Conservation (phyloP, 1,284 basidiomycete species). For the Boletus smithii region DNA sequence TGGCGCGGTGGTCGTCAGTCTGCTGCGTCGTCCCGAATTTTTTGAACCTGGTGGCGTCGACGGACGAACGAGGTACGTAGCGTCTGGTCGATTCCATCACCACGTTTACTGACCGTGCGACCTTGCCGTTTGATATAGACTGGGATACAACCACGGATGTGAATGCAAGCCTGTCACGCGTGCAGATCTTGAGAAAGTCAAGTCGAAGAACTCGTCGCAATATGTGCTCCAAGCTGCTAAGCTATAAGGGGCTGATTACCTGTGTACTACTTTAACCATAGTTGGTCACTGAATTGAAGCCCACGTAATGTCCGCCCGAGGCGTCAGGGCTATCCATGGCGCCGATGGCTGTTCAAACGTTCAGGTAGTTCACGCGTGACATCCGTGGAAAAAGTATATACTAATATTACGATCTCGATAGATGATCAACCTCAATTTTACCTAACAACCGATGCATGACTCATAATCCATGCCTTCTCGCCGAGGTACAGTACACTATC, state of each 20-base stretch:
- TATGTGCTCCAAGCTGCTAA: constrained; percentile 38
- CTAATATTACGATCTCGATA: too few species aligned
- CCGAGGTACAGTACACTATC: too few species aligned
- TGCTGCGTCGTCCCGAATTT: constrained; percentile 73
- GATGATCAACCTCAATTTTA: too few species aligned
- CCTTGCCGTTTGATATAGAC: constrained; percentile 36
- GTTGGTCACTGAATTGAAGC: too few species aligned
- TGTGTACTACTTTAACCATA: too few species aligned
- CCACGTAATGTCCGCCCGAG: too few species aligned
- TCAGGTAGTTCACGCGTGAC: too few species aligned
- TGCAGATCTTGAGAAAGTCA: constrained; percentile 70
- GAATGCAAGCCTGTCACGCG: constrained; percentile 61
- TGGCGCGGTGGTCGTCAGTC: constrained; percentile 72
- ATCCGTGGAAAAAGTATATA: too few species aligned
- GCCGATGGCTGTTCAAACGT: too few species aligned
- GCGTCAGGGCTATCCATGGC: too few species aligned
- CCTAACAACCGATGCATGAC: too few species aligned
- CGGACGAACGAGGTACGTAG: constrained; percentile 57
- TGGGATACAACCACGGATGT: constrained; percentile 79
- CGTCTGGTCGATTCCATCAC: not conserved
- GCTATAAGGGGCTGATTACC: constrained; percentile 23
- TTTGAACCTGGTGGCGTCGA: constrained; percentile 59
- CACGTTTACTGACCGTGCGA: not conserved
- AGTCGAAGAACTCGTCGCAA: constrained; percentile 57
- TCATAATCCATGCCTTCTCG: too few species aligned